phyloP scores from a whole-genome alignment of 169 alveolate species.

The Gregarina niphandrodes region DNA sequence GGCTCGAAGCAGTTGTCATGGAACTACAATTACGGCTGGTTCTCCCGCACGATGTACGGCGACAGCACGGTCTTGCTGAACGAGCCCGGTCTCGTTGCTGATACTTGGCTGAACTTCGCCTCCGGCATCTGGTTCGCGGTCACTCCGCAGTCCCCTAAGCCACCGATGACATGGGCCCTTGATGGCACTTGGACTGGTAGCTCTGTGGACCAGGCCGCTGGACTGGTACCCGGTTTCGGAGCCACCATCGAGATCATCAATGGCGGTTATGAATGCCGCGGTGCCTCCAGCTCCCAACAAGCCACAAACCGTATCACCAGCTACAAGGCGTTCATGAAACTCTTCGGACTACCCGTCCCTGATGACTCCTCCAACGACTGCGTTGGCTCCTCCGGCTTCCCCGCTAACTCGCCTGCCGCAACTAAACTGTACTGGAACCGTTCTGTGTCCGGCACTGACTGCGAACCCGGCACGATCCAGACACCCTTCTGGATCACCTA shows the following conservation, averaged over 20 bases:
- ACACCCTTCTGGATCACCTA: too few species aligned
- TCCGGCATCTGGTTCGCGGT: neutral
- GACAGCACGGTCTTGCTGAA: neutral
- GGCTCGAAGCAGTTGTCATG: neutral
- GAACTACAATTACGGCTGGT: neutral
- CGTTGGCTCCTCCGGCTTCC: too few species aligned
- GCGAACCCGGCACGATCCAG: too few species aligned
- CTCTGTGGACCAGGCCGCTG: neutral
- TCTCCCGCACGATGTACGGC: neutral
- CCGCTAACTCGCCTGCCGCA: too few species aligned
- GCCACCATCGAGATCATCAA: neutral
- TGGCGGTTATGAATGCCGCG: neutral
- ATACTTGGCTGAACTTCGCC: neutral
- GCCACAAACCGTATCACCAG: neutral
- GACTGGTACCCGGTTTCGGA: neutral
- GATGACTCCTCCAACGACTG: too few species aligned
- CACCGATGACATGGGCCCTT: too few species aligned
- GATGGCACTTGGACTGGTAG: too few species aligned
- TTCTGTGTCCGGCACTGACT: too few species aligned
- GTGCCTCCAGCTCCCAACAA: neutral
- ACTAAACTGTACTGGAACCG: too few species aligned
- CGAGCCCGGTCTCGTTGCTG: neutral
- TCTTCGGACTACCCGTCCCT: neutral
- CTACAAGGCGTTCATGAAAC: neutral
- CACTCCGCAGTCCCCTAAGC: slow-evolving; percentile 1